These are phyloP conservation scores for Saturnispora gosingensis DNA, from an alignment of 805 yeast genomes.

Conservation along the genomic window DNA sequence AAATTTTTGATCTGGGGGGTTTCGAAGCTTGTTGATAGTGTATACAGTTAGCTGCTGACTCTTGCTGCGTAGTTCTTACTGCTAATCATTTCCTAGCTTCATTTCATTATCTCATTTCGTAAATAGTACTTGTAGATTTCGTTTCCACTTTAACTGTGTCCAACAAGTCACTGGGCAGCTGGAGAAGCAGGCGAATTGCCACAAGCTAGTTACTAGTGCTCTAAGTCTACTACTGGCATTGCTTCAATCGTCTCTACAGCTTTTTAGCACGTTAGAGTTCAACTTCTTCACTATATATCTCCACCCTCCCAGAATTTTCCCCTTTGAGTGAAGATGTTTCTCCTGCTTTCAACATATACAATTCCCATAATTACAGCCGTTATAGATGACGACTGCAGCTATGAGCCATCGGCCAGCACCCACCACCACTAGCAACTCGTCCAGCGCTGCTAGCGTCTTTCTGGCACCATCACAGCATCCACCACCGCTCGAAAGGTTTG, in stretches of 20 bases:
- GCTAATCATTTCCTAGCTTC: background rate
- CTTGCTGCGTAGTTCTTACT: background rate
- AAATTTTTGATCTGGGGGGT: background rate
- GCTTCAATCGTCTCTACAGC: background rate
- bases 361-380: background rate
- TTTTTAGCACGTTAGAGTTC: background rate
- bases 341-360: background rate
- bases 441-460: background rate
- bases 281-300: background rate
- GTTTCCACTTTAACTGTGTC: background rate
- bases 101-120: background rate
- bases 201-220: background rate
- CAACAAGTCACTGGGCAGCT: background rate
- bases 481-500: conserved; percentile 19
- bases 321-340: background rate
- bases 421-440: background rate
- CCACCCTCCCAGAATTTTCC: background rate
- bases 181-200: background rate
- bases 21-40: background rate
- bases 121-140: background rate
- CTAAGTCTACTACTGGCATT: background rate
- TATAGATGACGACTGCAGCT: conserved; percentile 3
- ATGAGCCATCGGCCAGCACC: background rate
- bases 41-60: background rate
- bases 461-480: background rate